Conservation (phyloP, 306 rosid genomes). For the Hippophae gyantsensis region DNA sequence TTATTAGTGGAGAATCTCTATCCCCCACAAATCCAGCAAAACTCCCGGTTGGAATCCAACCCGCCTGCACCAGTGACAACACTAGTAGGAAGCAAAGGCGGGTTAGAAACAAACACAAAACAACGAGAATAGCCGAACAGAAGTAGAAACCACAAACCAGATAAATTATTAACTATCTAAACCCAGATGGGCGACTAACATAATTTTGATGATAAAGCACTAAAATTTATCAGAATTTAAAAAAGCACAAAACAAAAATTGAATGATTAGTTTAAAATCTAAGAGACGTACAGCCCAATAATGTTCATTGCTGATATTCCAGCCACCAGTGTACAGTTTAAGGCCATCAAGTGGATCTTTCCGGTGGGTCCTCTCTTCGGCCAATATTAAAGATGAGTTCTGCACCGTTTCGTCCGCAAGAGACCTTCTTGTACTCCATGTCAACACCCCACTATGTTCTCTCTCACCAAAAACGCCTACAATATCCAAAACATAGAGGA, state of each 20-base stretch:
- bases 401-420: slow-evolving; percentile 16
- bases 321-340: slow-evolving; percentile 52
- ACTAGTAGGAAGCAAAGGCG: not conserved
- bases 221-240: not conserved
- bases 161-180: too few relatives aligned
- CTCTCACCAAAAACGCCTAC: slow-evolving; percentile 18
- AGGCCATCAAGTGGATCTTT: slow-evolving; percentile 38
- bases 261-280: not conserved
- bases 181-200: too few relatives aligned
- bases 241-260: not conserved
- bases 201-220: too few relatives aligned
- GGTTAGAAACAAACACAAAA: not conserved
- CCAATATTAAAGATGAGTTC: slow-evolving; percentile 48
- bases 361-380: slow-evolving; percentile 42
- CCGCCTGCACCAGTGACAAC: too few relatives aligned
- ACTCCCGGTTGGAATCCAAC: too few relatives aligned
- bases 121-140: too few relatives aligned
- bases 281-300: slow-evolving; percentile 47
- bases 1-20: too few relatives aligned
- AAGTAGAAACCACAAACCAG: too few relatives aligned
- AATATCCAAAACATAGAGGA: not conserved
- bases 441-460: slow-evolving; percentile 10
- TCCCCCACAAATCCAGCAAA: too few relatives aligned
- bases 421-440: slow-evolving; percentile 43
- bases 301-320: slow-evolving; percentile 51